Evolutionary conservation across 768 basidiomycete species (phyloP).

Genomic region (Tulasnella sp.): DNA sequence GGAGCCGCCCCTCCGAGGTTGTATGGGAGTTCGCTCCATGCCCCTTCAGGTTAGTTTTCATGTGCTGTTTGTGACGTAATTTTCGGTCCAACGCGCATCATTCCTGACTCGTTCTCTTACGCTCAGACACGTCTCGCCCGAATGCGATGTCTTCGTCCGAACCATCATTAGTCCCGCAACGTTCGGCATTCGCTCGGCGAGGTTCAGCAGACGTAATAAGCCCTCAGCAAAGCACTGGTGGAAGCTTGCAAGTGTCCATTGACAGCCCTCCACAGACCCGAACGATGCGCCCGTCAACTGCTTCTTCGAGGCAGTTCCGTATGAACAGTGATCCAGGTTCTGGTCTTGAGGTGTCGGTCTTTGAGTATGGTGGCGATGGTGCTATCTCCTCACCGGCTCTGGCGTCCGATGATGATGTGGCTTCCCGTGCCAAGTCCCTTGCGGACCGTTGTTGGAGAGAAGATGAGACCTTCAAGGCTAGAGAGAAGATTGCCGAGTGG

Average conservation of each 20-base stretch:
- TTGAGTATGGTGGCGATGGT: background rate
- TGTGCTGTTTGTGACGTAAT: background rate
- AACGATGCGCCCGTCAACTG: background rate
- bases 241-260: background rate
- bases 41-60: background rate
- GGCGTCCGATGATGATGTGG: constrained; percentile 40
- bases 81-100: background rate
- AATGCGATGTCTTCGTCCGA: background rate
- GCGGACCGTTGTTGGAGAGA: constrained; percentile 78
- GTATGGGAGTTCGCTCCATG: background rate
- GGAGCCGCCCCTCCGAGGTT: background rate
- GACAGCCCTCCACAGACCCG: constrained; percentile 4
- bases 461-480: constrained; percentile 72
- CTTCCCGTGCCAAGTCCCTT: constrained; percentile 57
- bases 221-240: background rate
- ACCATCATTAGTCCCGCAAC: background rate
- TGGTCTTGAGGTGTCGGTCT: constrained; percentile 6
- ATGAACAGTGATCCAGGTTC: background rate
- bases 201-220: background rate
- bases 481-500: constrained; percentile 95
- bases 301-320: background rate
- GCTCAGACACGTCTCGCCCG: background rate
- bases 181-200: background rate
- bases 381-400: background rate
- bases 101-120: background rate